Conservation (phyloP, 129 eudicot genomes). For the carrot (Daucus carota) region DH1_v3.0 NC_030385.2:35247001-35247500, state of each 20-base stretch:
- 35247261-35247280: neutral
- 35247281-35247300: conserved; percentile 17
- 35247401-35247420: neutral
- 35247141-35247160: no score
- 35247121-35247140: neutral
- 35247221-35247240: neutral
- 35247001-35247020: neutral
- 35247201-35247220: neutral
- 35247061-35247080: neutral
- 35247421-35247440: neutral
- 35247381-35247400: neutral
- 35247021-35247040: neutral
- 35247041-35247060: neutral
- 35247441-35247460: neutral
- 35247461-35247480: neutral
- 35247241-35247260: neutral
- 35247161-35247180: no score
- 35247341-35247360: neutral
- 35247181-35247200: no score
- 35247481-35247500: neutral
- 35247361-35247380: neutral
- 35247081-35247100: neutral
- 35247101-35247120: neutral
- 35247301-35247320: neutral
- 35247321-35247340: neutral